A percentile compares a stretch with the other conserved stretches of the same genome.
Evolutionary conservation across 371 early-diverging fungal species (phyloP).

Genomic region (Phascolomyces articulosus): DNA sequence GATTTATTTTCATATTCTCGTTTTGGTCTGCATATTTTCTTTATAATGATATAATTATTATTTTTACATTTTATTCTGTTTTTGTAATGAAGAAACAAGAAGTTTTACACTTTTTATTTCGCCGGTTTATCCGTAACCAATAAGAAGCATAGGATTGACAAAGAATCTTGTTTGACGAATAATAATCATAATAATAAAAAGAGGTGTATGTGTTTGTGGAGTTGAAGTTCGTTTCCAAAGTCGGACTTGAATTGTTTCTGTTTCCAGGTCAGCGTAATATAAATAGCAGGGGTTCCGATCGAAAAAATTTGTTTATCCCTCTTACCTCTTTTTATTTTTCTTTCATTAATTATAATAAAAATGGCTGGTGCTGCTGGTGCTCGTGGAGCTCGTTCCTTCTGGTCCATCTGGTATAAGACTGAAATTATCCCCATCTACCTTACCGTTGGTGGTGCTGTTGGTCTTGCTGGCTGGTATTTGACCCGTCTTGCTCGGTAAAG

Average conservation of each 20-base stretch:
- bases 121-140: too few species aligned
- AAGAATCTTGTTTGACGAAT: not conserved
- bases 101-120: too few species aligned
- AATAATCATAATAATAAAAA: too few species aligned
- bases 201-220: too few species aligned
- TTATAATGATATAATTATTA: too few species aligned
- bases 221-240: not conserved
- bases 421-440: conserved; percentile 56
- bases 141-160: too few species aligned
- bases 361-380: conserved; percentile 37
- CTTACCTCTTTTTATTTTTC: conserved; percentile 5
- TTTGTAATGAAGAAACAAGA: too few species aligned
- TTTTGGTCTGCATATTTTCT: too few species aligned
- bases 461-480: conserved; percentile 52
- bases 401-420: conserved; percentile 55
- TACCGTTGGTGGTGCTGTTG: conserved; percentile 51
- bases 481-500: conserved; percentile 47
- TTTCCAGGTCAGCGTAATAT: not conserved
- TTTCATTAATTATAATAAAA: conserved; percentile 22
- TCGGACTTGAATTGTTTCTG: not conserved
- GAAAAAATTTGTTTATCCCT: conserved; percentile 17
- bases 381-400: conserved; percentile 40
- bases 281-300: conserved; percentile 13
- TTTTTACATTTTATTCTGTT: not conserved
- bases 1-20: too few species aligned